These are phyloP conservation scores for Cryptococcus floricola DNA, from an alignment of 1,284 basidiomycete species.

Conservation along the genomic window DNA sequence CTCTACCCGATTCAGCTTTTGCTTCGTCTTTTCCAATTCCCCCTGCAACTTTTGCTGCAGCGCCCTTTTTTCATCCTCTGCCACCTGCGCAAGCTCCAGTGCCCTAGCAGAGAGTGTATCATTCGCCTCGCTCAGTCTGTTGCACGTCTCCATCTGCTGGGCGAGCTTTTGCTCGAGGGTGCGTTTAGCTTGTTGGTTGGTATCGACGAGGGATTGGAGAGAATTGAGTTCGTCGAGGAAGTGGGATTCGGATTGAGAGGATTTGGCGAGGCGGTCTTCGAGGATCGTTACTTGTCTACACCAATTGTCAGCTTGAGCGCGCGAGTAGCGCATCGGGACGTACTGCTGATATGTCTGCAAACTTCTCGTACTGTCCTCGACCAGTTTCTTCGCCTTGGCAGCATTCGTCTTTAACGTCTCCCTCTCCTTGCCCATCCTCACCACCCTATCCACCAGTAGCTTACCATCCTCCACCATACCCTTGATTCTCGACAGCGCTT, in stretches of 20 bases:
- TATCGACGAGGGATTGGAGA: slow-evolving; percentile 62
- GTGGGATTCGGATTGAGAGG: slow-evolving; percentile 30
- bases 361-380: slow-evolving; percentile 68
- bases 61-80: slow-evolving; percentile 47
- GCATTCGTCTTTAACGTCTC: slow-evolving; percentile 86
- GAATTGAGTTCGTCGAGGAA: slow-evolving; percentile 60
- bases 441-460: slow-evolving; percentile 71
- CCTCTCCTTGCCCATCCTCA: slow-evolving; percentile 78
- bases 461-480: slow-evolving; percentile 75
- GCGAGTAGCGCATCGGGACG: slow-evolving; percentile 47
- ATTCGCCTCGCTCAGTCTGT: slow-evolving; percentile 71
- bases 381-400: slow-evolving; percentile 79
- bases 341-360: slow-evolving; percentile 78
- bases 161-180: slow-evolving; percentile 66
- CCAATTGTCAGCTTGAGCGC: slow-evolving; percentile 67
- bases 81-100: slow-evolving; percentile 70
- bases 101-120: slow-evolving; percentile 66
- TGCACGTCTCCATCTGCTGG: slow-evolving; percentile 65
- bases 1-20: slow-evolving; percentile 25
- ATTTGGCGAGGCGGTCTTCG: slow-evolving; percentile 63
- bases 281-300: slow-evolving; percentile 64
- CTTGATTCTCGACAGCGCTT: slow-evolving; percentile 69
- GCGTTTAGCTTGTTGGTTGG: slow-evolving; percentile 60
- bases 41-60: slow-evolving; percentile 26
- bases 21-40: slow-evolving; percentile 36